Conservation (phyloP, 805 yeast species). For the Ogataea polymorpha region DNA sequence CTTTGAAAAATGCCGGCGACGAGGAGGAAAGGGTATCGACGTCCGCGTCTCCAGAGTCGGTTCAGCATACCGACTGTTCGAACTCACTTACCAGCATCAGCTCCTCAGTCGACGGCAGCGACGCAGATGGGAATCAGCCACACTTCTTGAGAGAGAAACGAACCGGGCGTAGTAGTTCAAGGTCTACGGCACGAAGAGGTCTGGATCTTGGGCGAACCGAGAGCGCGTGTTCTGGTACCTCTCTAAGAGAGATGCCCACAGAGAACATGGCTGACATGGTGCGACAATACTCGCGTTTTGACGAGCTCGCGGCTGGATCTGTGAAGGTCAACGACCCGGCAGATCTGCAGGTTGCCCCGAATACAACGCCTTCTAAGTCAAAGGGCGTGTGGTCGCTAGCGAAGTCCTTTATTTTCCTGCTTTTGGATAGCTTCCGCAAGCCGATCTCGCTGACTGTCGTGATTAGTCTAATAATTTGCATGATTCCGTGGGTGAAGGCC, state of each 20-base stretch:
- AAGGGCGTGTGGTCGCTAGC: constrained; percentile 2
- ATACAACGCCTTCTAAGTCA: constrained; percentile 1
- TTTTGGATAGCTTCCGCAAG: constrained; percentile 48
- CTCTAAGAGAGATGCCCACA: constrained; percentile 36
- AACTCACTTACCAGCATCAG: constrained; percentile 9
- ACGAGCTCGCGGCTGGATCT: constrained; percentile 27
- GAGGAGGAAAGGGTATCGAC: constrained; percentile 18
- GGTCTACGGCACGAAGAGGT: neutral
- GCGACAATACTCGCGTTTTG: constrained; percentile 49
- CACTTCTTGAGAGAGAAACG: constrained; percentile 4
- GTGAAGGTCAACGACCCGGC: constrained; percentile 17
- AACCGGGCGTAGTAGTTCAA: neutral
- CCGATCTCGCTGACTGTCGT: constrained; percentile 77
- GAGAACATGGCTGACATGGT: constrained; percentile 46
- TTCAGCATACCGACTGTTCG: constrained; percentile 1
- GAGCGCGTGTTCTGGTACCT: constrained; percentile 10
- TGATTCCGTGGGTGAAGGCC: constrained; percentile 86
- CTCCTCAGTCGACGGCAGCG: constrained; percentile 8
- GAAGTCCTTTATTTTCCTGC: constrained; percentile 6
- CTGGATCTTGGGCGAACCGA: constrained; percentile 5
- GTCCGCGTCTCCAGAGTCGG: constrained; percentile 7
- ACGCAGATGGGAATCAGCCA: constrained; percentile 2
- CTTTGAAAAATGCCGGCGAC: constrained; percentile 21
- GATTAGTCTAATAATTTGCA: constrained; percentile 58
- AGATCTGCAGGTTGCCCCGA: constrained; percentile 9